Percentiles rank a stretch among this genome's conserved stretches.
Conservation (phyloP, 768 basidiomycete genomes). For the Tephrocybe sp. region DNA sequence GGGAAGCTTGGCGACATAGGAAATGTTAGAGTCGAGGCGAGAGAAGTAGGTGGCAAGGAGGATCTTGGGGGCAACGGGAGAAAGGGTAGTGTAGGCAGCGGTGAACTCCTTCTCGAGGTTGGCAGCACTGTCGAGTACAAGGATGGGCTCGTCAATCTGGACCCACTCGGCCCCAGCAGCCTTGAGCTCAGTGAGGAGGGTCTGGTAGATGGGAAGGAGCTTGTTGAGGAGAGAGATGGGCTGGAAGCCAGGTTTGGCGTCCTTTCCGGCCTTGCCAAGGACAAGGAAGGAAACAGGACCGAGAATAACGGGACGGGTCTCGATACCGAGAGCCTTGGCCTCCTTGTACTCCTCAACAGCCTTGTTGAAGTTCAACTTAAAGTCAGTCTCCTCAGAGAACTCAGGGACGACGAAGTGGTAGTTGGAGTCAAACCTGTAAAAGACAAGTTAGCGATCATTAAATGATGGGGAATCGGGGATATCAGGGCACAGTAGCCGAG, state of each 20-base stretch:
- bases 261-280: slow-evolving; percentile 89
- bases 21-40: slow-evolving; percentile 90
- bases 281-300: slow-evolving; percentile 95
- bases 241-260: slow-evolving; percentile 80
- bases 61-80: slow-evolving; percentile 85
- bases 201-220: slow-evolving; percentile 88
- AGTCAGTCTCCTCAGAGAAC: slow-evolving; percentile 85
- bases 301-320: slow-evolving; percentile 92
- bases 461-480: background rate
- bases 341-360: slow-evolving; percentile 92
- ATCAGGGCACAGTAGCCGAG: slow-evolving; percentile 7
- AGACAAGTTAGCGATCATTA: slow-evolving; percentile 8
- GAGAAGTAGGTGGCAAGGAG: slow-evolving; percentile 95
- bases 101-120: slow-evolving; percentile 78
- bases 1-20: slow-evolving; percentile 88
- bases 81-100: slow-evolving; percentile 78
- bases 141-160: slow-evolving; percentile 95
- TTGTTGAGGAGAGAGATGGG: slow-evolving; percentile 89
- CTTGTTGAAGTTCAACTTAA: slow-evolving; percentile 97
- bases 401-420: slow-evolving; percentile 99
- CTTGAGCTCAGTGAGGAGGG: slow-evolving; percentile 89
- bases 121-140: slow-evolving; percentile 86
- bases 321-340: slow-evolving; percentile 86
- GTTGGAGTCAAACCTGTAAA: slow-evolving; percentile 91
- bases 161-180: slow-evolving; percentile 92